These are phyloP conservation scores for Lepraria neglecta DNA, from an alignment of 495 filamentous ascomycete species.

Conservation along the genomic window DNA sequence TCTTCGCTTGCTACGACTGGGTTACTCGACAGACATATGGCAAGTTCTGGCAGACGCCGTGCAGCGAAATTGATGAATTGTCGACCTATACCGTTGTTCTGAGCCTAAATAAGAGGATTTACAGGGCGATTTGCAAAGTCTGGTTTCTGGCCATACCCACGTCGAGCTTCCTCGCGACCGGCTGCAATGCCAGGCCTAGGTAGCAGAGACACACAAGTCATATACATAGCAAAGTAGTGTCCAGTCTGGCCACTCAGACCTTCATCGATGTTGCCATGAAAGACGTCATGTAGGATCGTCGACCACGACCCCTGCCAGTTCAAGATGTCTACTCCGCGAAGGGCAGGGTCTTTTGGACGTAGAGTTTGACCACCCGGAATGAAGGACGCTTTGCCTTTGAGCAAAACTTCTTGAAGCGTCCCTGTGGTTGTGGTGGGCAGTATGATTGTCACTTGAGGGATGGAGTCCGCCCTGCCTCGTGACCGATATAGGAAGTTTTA, in stretches of 20 bases:
- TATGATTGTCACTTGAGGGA: constrained; percentile 5
- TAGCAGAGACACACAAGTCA: constrained; percentile 5
- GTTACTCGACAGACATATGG: neutral
- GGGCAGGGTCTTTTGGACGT: neutral
- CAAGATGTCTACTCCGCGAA: neutral
- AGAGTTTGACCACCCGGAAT: constrained; percentile 4
- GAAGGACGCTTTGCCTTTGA: neutral
- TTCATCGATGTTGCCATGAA: neutral
- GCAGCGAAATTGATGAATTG: constrained; percentile 6
- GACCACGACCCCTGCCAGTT: constrained; percentile 12
- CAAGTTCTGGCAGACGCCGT: constrained; percentile 6
- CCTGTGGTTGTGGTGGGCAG: neutral
- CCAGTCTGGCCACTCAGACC: neutral
- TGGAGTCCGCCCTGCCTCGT: neutral
- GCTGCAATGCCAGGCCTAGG: neutral
- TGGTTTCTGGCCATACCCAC: neutral
- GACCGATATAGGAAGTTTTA: constrained; percentile 1
- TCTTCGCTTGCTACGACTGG: neutral
- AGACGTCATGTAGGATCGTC: constrained; percentile 12
- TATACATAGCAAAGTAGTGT: neutral
- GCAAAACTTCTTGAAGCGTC: neutral
- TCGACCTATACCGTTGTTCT: neutral
- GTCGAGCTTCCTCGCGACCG: too few relatives aligned
- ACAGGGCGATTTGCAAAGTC: neutral
- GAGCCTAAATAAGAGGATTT: constrained; percentile 1